Evolutionary conservation across 768 basidiomycete species (phyloP), one percentile per base, ranked within the genome.

Genomic region (Pulveroboletus sp.): DNA sequence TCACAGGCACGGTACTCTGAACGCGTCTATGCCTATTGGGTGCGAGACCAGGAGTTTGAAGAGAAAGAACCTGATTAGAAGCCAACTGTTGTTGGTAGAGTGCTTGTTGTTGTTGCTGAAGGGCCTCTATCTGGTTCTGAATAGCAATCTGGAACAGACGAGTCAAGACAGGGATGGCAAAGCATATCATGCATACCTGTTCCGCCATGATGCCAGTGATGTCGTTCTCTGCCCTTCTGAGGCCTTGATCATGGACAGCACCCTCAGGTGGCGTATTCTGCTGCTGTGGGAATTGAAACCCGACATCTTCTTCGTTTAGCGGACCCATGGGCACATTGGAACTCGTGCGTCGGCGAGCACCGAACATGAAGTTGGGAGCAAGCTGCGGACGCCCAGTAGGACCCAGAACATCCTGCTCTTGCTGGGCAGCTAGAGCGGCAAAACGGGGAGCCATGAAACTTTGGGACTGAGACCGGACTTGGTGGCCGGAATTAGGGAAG

Each of bases 131-230:
- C 69, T 95, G 91, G 59, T 68, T 90, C 70, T 94, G 93, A 49
- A 95, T 64, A 39, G 90, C 90, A 62, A 94, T 89, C 89, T 91
- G 62, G 38, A 51, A 33, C 35, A 47, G 43, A 56, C 41, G n/a
- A 40, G 51, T 48, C 32, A 48, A 55, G 39, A 37, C 18, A 47
- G 43, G 35, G 39, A 32, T 2, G 33, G 28, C 9, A 36, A 33
- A 45, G 49, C n/a, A 24, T n/a, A 41, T 9, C 10, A 6, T 6
- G 53, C 72, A 54, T 57, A 91, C 93, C 80, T 97, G 95, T 69
- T 97, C 93, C 6, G 92, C 92, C 91, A 97, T 93, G 49, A 94
- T 87, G 24, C 89, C 89, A 31, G 80, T 81, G 49, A 93, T 82
- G 64, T 95, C 92, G 47, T 76, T 79, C 42, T 87, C 83, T 31